Percentiles rank a stretch among this genome's conserved stretches.
Conservation (phyloP, 805 yeast species). For the Gaillardinia entomophila region DNA sequence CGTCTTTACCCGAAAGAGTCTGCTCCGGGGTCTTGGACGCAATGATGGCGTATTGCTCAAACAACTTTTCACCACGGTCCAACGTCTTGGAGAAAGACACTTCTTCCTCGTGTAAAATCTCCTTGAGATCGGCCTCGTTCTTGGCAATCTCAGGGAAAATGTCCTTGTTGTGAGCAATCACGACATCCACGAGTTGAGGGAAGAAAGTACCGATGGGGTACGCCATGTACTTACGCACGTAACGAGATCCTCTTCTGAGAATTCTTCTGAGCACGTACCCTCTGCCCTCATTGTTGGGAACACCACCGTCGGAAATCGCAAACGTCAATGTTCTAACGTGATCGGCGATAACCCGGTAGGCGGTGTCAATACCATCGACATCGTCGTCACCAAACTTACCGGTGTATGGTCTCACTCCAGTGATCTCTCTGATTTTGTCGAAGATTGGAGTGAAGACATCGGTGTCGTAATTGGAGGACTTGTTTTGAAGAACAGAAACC, state of each 20-base stretch:
- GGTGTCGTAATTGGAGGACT: conserved; percentile 91
- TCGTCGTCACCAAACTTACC: conserved; percentile 95
- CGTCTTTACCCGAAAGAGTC: conserved; percentile 85
- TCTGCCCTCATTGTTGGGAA: conserved; percentile 98
- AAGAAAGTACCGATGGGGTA: conserved; percentile 94
- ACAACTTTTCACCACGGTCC: conserved; percentile 96
- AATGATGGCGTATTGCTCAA: conserved; percentile 84
- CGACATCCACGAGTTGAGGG: conserved; percentile 86
- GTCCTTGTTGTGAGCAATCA: conserved; percentile 79
- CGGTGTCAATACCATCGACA: conserved; percentile 92
- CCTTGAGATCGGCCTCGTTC: conserved; percentile 70
- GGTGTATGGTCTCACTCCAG: conserved; percentile 85
- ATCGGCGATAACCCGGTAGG: conserved; percentile 96
- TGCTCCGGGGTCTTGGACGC: conserved; percentile 73
- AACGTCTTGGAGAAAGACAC: conserved; percentile 89
- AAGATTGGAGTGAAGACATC: conserved; percentile 93
- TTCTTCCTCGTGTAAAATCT: conserved; percentile 94
- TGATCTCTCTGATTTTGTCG: conserved; percentile 78
- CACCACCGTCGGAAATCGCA: conserved; percentile 98
- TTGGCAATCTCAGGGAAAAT: conserved; percentile 88
- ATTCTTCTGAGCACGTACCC: conserved; percentile 97
- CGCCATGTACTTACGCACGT: conserved; percentile 91
- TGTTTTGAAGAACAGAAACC: conserved; percentile 89
- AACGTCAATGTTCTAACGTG: conserved; percentile 96
- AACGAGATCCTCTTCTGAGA: conserved; percentile 95